These are phyloP conservation scores for Erodium texanum DNA, from an alignment of 441 rosid genomes.

Conservation along the genomic window DNA sequence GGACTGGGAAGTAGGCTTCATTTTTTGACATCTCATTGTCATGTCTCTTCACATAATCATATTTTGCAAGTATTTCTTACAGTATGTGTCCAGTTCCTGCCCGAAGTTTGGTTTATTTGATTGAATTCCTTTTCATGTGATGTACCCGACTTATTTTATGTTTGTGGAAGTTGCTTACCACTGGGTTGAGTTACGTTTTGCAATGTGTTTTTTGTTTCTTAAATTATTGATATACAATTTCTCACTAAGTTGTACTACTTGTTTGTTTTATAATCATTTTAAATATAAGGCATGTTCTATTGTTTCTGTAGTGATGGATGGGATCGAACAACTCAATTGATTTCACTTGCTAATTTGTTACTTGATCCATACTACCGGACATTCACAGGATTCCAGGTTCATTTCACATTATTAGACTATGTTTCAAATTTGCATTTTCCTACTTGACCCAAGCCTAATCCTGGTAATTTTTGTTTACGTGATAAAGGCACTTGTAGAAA, in stretches of 20 bases:
- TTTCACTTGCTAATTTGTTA: slow-evolving; percentile 82
- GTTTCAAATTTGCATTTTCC: not conserved
- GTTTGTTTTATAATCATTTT: not conserved
- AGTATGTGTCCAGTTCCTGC: not conserved
- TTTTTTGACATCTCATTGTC: not conserved
- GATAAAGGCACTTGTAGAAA: slow-evolving; percentile 77
- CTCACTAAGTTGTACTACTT: not conserved
- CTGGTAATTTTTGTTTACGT: not conserved
- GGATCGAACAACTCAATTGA: slow-evolving; percentile 98
- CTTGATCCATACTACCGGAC: slow-evolving; percentile 97
- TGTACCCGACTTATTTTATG: not conserved
- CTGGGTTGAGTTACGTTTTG: not conserved
- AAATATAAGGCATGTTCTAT: slow-evolving; percentile 8
- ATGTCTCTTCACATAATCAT: not conserved
- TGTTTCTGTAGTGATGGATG: slow-evolving; percentile 80
- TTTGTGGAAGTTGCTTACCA: not conserved
- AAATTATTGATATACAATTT: not conserved
- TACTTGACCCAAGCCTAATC: not conserved
- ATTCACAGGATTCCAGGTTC: slow-evolving; percentile 94
- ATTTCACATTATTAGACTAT: not conserved
- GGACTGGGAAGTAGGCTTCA: not conserved
- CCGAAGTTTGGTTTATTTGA: not conserved
- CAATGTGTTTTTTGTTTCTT: not conserved
- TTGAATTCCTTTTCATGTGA: not conserved
- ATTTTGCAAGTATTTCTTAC: not conserved